Evolutionary conservation across 306 rosid genomes (phyloP).

Genomic region (Glycine tomentella): DNA sequence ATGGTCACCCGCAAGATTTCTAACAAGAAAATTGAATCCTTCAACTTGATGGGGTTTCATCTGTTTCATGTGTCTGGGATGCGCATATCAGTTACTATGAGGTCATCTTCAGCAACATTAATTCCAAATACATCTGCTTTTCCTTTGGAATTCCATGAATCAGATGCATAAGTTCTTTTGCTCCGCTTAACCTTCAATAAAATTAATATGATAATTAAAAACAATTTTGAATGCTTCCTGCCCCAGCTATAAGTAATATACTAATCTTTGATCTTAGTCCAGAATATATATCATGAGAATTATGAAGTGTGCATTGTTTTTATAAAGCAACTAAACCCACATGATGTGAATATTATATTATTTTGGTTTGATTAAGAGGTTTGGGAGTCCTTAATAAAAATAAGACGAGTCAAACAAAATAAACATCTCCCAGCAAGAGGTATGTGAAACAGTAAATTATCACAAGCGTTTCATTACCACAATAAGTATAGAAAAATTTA

Average conservation of each 20-base stretch:
- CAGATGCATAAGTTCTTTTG: slow-evolving; percentile 72
- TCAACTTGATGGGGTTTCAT: slow-evolving; percentile 94
- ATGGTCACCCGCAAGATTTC: slow-evolving; percentile 79
- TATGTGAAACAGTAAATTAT: slow-evolving; percentile 16
- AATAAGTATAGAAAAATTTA: slow-evolving; percentile 3
- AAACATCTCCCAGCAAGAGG: slow-evolving; percentile 18
- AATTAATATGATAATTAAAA: slow-evolving; percentile 26
- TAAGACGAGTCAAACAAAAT: background rate
- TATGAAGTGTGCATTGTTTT: background rate
- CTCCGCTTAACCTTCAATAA: slow-evolving; percentile 71
- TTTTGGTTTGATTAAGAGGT: slow-evolving; percentile 29
- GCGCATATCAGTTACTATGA: slow-evolving; percentile 66
- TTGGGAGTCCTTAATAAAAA: background rate
- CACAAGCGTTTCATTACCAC: background rate
- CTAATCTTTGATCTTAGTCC: slow-evolving; percentile 8
- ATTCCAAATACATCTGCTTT: slow-evolving; percentile 43
- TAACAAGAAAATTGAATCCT: slow-evolving; percentile 89
- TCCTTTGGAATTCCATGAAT: slow-evolving; percentile 63
- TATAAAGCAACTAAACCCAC: background rate
- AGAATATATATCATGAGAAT: slow-evolving; percentile 25
- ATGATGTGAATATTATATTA: background rate
- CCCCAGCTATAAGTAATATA: slow-evolving; percentile 15
- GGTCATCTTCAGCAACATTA: slow-evolving; percentile 50
- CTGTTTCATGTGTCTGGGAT: slow-evolving; percentile 85
- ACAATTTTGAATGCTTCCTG: slow-evolving; percentile 12